Conservation (phyloP, 2,329 filamentous ascomycete species). For the Periconia digitata region DNA sequence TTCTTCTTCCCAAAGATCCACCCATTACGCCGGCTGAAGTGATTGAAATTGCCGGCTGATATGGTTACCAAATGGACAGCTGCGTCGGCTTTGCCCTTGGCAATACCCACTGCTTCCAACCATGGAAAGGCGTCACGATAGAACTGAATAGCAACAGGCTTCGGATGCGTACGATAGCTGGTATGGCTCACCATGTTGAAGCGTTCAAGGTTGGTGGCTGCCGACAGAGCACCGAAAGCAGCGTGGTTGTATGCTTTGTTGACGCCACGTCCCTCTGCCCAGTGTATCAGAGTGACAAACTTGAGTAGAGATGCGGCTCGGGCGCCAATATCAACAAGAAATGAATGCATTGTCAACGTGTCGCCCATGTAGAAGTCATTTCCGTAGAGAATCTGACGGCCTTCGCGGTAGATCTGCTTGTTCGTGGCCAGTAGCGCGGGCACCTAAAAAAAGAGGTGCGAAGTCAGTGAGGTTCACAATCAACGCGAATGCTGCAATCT, state of each 20-base stretch:
- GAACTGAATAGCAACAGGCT: slow-evolving; percentile 26
- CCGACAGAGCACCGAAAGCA: slow-evolving; percentile 31
- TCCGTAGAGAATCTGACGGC: slow-evolving; percentile 27
- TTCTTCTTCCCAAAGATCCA: not conserved
- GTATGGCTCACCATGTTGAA: slow-evolving; percentile 18
- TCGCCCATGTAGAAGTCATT: slow-evolving; percentile 33
- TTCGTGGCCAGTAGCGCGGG: slow-evolving; percentile 32
- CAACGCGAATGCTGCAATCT: no score
- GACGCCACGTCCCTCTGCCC: slow-evolving; percentile 22
- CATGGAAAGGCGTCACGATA: slow-evolving; percentile 42
- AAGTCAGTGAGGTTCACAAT: slow-evolving; percentile 8
- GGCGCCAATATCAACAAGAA: slow-evolving; percentile 35
- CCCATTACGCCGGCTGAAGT: not conserved
- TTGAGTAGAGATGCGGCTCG: slow-evolving; percentile 23
- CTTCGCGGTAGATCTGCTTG: slow-evolving; percentile 33
- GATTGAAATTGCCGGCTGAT: not conserved
- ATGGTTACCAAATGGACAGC: slow-evolving; percentile 29
- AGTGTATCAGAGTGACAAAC: slow-evolving; percentile 27
- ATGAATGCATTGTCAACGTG: slow-evolving; percentile 31
- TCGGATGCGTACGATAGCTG: slow-evolving; percentile 2
- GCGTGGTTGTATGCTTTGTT: slow-evolving; percentile 37
- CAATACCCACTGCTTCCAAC: slow-evolving; percentile 35
- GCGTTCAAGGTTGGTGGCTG: slow-evolving; percentile 30
- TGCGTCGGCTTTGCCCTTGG: slow-evolving; percentile 30
- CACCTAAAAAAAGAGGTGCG: slow-evolving; percentile 13